Base-by-base conservation (phyloP, 1,139 yeast genomes). In the Suhomyces yuchorum region DNA sequence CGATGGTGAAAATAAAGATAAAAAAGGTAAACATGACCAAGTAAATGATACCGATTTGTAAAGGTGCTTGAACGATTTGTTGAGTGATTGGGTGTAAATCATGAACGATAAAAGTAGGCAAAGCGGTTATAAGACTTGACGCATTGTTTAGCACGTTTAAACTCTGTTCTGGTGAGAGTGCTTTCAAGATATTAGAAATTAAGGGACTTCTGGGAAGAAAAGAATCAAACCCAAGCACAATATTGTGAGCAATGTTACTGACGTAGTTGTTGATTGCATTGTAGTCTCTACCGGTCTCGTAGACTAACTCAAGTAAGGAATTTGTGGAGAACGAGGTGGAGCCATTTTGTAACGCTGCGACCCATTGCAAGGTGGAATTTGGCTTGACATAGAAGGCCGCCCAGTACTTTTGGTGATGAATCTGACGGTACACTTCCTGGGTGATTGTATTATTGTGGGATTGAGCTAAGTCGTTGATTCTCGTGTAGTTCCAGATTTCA, bases 381-480 rank as follows among this genome's bases (percentile, higher is more conserved):
- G 59, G 58, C 42, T 54, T 56, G 19, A 70, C 65, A 44, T 65
- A 66, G 48, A 64, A 61, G 3, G 64, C 65, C 2, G 59, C 63
- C 70, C 73, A 69, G 46, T 59, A 65, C 40, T 63, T 60, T 44
- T 67, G 67, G 50, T 67, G 70, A 47, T 68, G 72, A 7, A 70
- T 53, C 44, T 61, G 64, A 17, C 67, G 55, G 48, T 61, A 47
- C 1, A 69, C 63, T 50, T 67, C 73, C n/a, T 60, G 57, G 6
- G 60, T 54, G 12, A 65, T 51, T 37, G 65, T 53, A 41, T 53
- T 51, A 49, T 62, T 65, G 41, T 50, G 53, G 7, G 19, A n/a
- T 8, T 42, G 30, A 1, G 73, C 70, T 40, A 56, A 38, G 3
- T 42, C 42, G 1, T 52, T 32, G 14, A 68, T 54, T 14, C 57